phyloP scores from a whole-genome alignment of 1,139 yeast species.

The Nakaseomyces nivariensis region DNA sequence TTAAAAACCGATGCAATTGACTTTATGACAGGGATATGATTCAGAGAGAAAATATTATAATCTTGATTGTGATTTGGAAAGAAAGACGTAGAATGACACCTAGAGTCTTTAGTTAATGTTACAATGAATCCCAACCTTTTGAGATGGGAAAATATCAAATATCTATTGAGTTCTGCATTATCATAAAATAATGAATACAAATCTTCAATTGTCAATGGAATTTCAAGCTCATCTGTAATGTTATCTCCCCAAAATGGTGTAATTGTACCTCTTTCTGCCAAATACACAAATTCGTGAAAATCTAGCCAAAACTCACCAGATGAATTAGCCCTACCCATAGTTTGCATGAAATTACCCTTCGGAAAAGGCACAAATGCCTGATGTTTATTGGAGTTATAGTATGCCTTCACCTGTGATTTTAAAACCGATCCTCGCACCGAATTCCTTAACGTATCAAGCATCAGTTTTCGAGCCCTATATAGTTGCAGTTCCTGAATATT shows the following conservation, averaged over 20 bases:
- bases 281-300: constrained; percentile 63
- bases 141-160: constrained; percentile 64
- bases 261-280: constrained; percentile 77
- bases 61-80: constrained; percentile 10
- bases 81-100: constrained; percentile 10
- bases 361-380: constrained; percentile 46
- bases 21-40: constrained; percentile 7
- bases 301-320: constrained; percentile 42
- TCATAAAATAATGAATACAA: constrained; percentile 45
- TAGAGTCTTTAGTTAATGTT: constrained; percentile 7
- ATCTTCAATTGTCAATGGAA: constrained; percentile 53
- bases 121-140: constrained; percentile 76
- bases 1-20: constrained; percentile 15
- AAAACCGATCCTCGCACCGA: constrained; percentile 48
- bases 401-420: constrained; percentile 39
- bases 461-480: constrained; percentile 49
- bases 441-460: constrained; percentile 58
- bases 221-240: constrained; percentile 14
- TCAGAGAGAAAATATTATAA: constrained; percentile 3
- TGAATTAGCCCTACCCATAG: constrained; percentile 54
- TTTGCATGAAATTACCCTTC: constrained; percentile 64
- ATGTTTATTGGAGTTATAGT: constrained; percentile 37
- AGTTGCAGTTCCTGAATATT: constrained; percentile 44
- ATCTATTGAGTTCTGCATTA: constrained; percentile 44
- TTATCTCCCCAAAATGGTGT: constrained; percentile 38